These are phyloP conservation scores for Sarocladiaceae sp. DNA, from an alignment of 2,329 filamentous ascomycete genomes.

Conservation along the genomic window DNA sequence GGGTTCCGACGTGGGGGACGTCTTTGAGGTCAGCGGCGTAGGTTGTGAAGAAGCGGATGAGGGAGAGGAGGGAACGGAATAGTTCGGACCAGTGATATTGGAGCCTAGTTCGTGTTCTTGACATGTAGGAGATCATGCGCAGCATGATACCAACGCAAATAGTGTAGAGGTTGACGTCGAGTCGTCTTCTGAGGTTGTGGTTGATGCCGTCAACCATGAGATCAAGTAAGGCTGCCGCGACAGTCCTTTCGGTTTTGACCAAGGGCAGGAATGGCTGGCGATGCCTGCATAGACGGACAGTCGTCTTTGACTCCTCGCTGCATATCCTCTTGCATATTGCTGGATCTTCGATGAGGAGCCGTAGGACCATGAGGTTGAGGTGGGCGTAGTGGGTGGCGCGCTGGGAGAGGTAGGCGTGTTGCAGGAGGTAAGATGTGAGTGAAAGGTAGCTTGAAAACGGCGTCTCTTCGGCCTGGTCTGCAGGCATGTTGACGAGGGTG, in stretches of 20 bases:
- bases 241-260: conserved; percentile 65
- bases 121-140: conserved; percentile 78
- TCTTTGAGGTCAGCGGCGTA: conserved; percentile 75
- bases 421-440: conserved; percentile 84
- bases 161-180: conserved; percentile 82
- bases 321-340: conserved; percentile 79
- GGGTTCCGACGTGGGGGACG: conserved; percentile 63
- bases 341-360: conserved; percentile 82
- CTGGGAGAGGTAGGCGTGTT: conserved; percentile 82
- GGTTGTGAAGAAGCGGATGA: conserved; percentile 85
- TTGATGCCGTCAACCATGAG: conserved; percentile 87
- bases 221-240: conserved; percentile 76
- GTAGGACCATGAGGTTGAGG: conserved; percentile 78
- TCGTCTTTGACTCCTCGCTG: conserved; percentile 67
- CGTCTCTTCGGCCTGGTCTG: conserved; percentile 63
- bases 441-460: conserved; percentile 82
- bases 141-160: conserved; percentile 78
- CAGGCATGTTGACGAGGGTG: conserved; percentile 64
- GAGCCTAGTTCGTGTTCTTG: conserved; percentile 75
- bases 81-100: conserved; percentile 93
- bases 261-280: conserved; percentile 79
- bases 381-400: conserved; percentile 80
- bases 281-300: conserved; percentile 84
- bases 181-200: conserved; percentile 81
- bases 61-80: conserved; percentile 81